phyloP scores from a whole-genome alignment of 2,329 filamentous ascomycete genomes.

The Hymenoscyphus salicellus region DNA sequence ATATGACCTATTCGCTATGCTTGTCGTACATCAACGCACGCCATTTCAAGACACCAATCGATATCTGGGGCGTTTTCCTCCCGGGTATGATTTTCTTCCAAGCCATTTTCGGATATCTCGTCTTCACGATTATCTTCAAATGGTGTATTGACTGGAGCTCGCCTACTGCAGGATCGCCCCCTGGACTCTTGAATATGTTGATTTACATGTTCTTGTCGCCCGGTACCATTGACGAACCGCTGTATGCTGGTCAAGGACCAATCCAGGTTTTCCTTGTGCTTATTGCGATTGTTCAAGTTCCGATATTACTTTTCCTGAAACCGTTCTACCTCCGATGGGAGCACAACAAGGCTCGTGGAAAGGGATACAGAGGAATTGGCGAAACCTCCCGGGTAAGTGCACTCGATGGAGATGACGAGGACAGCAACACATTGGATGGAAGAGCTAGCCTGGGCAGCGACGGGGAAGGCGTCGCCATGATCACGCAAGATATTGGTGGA shows the following conservation, averaged over 20 bases:
- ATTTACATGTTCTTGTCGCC: conserved; percentile 99
- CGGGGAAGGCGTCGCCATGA: conserved; percentile 80
- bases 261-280: conserved; percentile 79
- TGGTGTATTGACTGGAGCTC: conserved; percentile 85
- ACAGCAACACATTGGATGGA: conserved; percentile 56
- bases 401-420: conserved; percentile 81
- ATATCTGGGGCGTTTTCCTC: conserved; percentile 96
- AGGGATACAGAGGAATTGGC: conserved; percentile 90
- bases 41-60: conserved; percentile 91
- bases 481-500: conserved; percentile 75
- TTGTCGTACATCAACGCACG: conserved; percentile 89
- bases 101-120: conserved; percentile 94
- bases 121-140: conserved; percentile 93
- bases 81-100: conserved; percentile 99
- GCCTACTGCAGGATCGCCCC: conserved; percentile 60
- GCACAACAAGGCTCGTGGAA: conserved; percentile 81
- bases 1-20: conserved; percentile 98
- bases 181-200: conserved; percentile 94
- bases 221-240: conserved; percentile 65
- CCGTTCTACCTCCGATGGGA: conserved; percentile 93
- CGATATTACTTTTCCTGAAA: conserved; percentile 88
- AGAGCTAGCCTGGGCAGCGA: conserved; percentile 71
- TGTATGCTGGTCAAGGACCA: conserved; percentile 73
- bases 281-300: conserved; percentile 81
- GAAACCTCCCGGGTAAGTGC: conserved; percentile 86